Base-by-base conservation (phyloP, 805 yeast species). In the Saccharomycopsis vini region DNA sequence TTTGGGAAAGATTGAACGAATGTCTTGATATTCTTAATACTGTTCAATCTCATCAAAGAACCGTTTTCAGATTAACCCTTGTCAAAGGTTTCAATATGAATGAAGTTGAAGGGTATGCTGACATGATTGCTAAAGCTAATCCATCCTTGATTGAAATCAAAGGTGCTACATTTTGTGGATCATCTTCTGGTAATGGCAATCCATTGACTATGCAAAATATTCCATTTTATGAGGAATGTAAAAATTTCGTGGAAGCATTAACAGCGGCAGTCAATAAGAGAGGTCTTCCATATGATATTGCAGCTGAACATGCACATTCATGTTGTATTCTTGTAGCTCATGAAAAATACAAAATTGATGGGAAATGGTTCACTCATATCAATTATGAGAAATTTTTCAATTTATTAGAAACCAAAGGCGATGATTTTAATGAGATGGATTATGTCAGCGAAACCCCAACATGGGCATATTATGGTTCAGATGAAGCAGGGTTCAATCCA, bases 151-250 rank as follows among this genome's bases (percentile, higher is more conserved):
- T 88, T 47, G 97, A 88, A 62, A 81, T 88, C 48, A 88, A 88
- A 62, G 97, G 97, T 44, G 96, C 95, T 10, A 88, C 97, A 0
- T 88, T 85, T 64, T 87, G 96, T 67, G 97, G 97, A 0, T 81
- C 94, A 0, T 82, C 95, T 10, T 66, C 65, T 44, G 86, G 81
- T 37, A 83, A 85, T 59, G 89, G 92, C 28, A 86, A 88, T 56
- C 89, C 95, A 39, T 68, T 88, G 52, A 87, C 96, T 2, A 88
- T 88, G 97, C 90, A 88, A 59, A 88, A 88, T 57, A 92, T 89
- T 45, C 97, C 97, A 36, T 88, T 84, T 57, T 88, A 88, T 58
- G 95, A 86, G 50, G 97, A 88, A 60, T 90, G 95, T 57, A 78
- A 77, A 53, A 65, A 61, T 5, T 88, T 88, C 60, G 96, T 87